Evolutionary conservation across 2,329 filamentous ascomycete genomes (phyloP), one percentile per base, ranked within the genome.

Genomic region (Bipolaris victoriae): DNA sequence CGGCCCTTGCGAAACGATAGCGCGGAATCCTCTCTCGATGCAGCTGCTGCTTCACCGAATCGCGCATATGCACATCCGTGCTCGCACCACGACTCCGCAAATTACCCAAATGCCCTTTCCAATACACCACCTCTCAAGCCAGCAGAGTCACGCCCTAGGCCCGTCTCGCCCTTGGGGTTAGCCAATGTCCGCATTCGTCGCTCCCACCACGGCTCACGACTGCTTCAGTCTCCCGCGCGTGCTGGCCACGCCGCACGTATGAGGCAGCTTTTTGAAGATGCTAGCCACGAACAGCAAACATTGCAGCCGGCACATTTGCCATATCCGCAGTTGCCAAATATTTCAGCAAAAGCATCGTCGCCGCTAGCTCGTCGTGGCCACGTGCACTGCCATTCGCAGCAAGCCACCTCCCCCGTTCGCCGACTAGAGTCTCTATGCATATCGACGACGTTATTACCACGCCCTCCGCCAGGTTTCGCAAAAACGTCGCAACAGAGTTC

Each of bases 141-240:
- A 26, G 22, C 33, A 26, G 16, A 31, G 10, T 37, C 46, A 35
- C 2, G 16, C 45, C 9, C 43, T 22, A 7, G 4, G 5, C 20
- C 31, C 31, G 11, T 29, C 10, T 63, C 62, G 15, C 52, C 59
- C 10, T 39, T 49, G 3, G 52, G 47, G 20, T 43, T 35, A 39
- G 63, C 69, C 15, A 73, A 72, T 45, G 52, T 68, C n/a, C 57
- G 71, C 35, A 49, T 64, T 20, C 68, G 70, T 24, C 71, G 72
- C 1, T 48, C 58, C 7, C 55, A 64, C 7, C 57, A 65, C 58
- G 60, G 49, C 15, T 58, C 61, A 1, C 44, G 58, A 13, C 45
- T 74, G 16, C 49, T 72, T 13, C 60, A 58, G 29, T 74, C 71
- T 3, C 73, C 73, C 20, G 71, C 72, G 18, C 66, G 72, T 29